Base-by-base conservation (phyloP, 2,329 filamentous ascomycete genomes). In the Phaeosphaeriaceae sp. region DNA sequence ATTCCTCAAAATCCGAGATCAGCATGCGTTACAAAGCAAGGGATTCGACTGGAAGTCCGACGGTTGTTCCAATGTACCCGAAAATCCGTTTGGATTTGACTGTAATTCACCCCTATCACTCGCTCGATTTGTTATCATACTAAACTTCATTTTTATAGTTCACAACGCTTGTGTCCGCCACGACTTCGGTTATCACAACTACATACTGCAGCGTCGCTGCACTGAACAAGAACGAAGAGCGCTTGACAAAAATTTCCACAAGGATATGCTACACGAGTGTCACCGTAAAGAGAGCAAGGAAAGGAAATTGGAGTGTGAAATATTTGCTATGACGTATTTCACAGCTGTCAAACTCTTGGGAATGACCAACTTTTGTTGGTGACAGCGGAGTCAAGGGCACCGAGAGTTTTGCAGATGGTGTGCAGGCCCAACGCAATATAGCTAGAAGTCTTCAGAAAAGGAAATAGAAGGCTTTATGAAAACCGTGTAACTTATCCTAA, bases 101-200 rank as follows among this genome's bases (percentile, higher is more conserved):
- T 74, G 56, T 59, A 42, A 26, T 30, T 21, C 35, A 20, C n/a
- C 9, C 15, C 33, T n/a, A n/a, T 34, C 28, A 11, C 18, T 15
- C 28, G 6, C n/a, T 16, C 2, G 15, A 15, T 17, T 26, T 6
- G 8, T 12, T 9, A 11, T 21, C 8, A 20, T 26, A 6, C 17
- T n/a, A 32, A 12, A 11, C 17, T 7, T 15, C 21, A 12, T 26
- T 11, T 8, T 26, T 11, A 11, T 26, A 61, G 58, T 74, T 52
- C 35, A 60, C 17, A 26, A 52, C 17, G 52, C 54, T 1, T 67
- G 64, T 70, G 66, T 80, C 50, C 79, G 82, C 6, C 82, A 85
- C 51, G 82, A 84, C 59, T 84, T 84, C 63, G 81, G 81, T 4
- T 67, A 68, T 51, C 69, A 75, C 15, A 84, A 85, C 68, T 83